A percentile compares a stretch with the other conserved stretches of the same genome.
These are phyloP conservation scores for Piedraia hortae DNA, from an alignment of 2,329 filamentous ascomycete genomes.

Conservation along the genomic window DNA sequence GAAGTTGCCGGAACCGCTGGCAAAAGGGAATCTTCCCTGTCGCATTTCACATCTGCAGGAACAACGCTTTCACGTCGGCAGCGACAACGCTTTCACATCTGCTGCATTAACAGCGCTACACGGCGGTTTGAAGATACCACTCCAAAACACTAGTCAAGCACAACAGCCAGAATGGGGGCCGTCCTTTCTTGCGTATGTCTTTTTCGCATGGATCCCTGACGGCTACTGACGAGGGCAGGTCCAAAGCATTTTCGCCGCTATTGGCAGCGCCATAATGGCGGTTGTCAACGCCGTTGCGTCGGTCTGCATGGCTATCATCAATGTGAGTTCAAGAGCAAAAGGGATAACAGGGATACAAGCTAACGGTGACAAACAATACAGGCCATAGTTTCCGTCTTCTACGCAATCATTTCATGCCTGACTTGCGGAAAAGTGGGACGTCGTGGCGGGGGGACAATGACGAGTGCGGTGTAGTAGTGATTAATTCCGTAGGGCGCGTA, in stretches of 20 bases:
- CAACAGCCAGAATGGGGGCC: slow-evolving; percentile 40
- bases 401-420: slow-evolving; percentile 21
- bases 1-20: too few relatives aligned
- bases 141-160: slow-evolving; percentile 2
- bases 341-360: too few relatives aligned
- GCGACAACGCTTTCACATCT: too few relatives aligned
- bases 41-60: too few relatives aligned
- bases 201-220: background rate
- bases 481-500: too few relatives aligned
- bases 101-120: too few relatives aligned
- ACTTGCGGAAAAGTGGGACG: slow-evolving; percentile 19
- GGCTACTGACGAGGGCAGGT: slow-evolving; percentile 2
- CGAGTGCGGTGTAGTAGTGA: too few relatives aligned
- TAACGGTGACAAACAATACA: slow-evolving; percentile 5
- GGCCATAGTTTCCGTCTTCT: slow-evolving; percentile 22
- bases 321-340: slow-evolving; percentile 10
- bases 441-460: slow-evolving; percentile 11
- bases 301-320: slow-evolving; percentile 20
- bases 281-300: slow-evolving; percentile 20
- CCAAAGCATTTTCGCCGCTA: slow-evolving; percentile 17
- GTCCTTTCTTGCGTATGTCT: slow-evolving; percentile 55
- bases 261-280: slow-evolving; percentile 20
- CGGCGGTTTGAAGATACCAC: too few relatives aligned
- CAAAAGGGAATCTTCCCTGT: too few relatives aligned
- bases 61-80: too few relatives aligned